phyloP scores from a whole-genome alignment of 805 yeast genomes.

The Barnettozyma sucrosica region DNA sequence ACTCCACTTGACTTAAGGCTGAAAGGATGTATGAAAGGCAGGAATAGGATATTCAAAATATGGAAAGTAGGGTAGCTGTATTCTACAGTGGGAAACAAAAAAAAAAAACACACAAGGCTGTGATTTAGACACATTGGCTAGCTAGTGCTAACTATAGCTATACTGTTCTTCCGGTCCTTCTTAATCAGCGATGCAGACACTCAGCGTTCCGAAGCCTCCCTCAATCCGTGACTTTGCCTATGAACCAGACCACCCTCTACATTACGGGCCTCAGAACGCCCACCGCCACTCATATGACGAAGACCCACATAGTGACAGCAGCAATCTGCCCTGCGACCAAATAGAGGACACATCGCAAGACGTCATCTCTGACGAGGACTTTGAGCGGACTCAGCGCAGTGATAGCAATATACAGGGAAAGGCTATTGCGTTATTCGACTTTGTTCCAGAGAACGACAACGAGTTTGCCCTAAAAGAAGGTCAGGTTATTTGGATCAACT shows the following conservation, averaged over 20 bases:
- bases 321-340: conserved; percentile 8
- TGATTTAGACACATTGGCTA: too few species aligned
- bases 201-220: conserved; percentile 6
- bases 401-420: conserved; percentile 35
- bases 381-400: not conserved
- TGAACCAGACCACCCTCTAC: conserved; percentile 58
- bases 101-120: not conserved
- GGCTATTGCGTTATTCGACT: conserved; percentile 87
- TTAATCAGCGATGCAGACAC: conserved; percentile 6
- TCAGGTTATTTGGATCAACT: conserved; percentile 77
- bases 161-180: not conserved
- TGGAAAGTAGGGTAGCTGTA: too few species aligned
- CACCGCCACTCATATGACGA: conserved; percentile 22
- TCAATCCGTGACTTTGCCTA: conserved; percentile 83
- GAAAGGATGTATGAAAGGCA: too few species aligned
- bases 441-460: conserved; percentile 89
- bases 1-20: too few species aligned
- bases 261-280: conserved; percentile 47
- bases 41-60: too few species aligned
- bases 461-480: conserved; percentile 77
- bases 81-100: not conserved
- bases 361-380: not conserved
- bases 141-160: too few species aligned
- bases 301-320: conserved; percentile 2
- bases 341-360: not conserved